Evolutionary conservation across 2,329 filamentous ascomycete genomes (phyloP).

Genomic region (Raffaelea arxii): DNA sequence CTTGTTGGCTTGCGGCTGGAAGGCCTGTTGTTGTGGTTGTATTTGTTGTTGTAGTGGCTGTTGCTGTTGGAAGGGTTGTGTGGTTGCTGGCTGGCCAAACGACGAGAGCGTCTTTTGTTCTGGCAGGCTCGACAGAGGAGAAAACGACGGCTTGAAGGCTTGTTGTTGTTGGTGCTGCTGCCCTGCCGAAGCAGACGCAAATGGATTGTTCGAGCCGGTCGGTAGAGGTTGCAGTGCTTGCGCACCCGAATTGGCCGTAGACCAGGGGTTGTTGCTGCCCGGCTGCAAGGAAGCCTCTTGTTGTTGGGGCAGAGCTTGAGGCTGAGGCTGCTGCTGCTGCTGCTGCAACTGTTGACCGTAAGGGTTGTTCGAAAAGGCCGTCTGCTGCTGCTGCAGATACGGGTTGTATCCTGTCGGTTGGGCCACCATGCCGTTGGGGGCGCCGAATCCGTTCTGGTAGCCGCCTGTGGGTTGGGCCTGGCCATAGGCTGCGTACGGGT

Average conservation of each 20-base stretch:
- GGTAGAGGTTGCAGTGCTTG: slow-evolving; percentile 68
- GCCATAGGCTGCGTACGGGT: slow-evolving; percentile 42
- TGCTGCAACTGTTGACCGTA: slow-evolving; percentile 29
- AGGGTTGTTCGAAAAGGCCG: slow-evolving; percentile 20
- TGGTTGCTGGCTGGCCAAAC: slow-evolving; percentile 39
- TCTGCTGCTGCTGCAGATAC: slow-evolving; percentile 36
- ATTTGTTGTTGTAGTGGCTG: too few species aligned
- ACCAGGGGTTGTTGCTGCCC: slow-evolving; percentile 92
- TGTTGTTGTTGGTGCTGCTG: slow-evolving; percentile 34
- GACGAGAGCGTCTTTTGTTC: slow-evolving; percentile 70
- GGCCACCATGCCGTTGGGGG: slow-evolving; percentile 52
- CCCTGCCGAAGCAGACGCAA: slow-evolving; percentile 44
- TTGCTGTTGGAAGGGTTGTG: slow-evolving; percentile 19
- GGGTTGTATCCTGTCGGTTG: slow-evolving; percentile 63
- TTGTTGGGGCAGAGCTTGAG: slow-evolving; percentile 30
- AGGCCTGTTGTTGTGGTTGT: too few species aligned
- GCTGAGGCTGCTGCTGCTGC: slow-evolving; percentile 30
- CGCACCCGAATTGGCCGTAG: slow-evolving; percentile 46
- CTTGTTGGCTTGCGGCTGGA: slow-evolving; percentile 43
- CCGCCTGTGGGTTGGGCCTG: slow-evolving; percentile 42
- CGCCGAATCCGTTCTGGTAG: slow-evolving; percentile 50
- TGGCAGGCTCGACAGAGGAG: slow-evolving; percentile 64
- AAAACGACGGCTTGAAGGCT: slow-evolving; percentile 49
- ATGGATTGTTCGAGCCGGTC: slow-evolving; percentile 97
- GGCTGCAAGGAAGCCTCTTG: slow-evolving; percentile 58